These are phyloP conservation scores for Cyamopsis tetragonoloba DNA, from an alignment of 306 rosid genomes.

Conservation along the genomic window DNA sequence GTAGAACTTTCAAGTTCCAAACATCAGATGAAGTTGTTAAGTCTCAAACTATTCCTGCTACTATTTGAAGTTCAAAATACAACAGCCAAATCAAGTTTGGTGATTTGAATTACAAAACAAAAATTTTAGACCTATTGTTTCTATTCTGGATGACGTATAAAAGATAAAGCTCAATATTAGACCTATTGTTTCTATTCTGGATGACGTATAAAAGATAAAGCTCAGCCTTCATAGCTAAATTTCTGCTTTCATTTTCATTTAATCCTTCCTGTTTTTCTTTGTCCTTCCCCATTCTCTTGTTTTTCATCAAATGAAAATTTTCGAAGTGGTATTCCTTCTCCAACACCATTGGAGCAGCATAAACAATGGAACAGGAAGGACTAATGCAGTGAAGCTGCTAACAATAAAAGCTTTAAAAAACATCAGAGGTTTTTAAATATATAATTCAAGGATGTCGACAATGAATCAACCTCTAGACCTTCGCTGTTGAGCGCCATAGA, in stretches of 20 bases:
- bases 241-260: not conserved
- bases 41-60: not conserved
- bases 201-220: not conserved
- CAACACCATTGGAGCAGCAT: not conserved
- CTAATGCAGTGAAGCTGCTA: not conserved
- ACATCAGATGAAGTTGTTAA: not conserved
- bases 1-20: not conserved
- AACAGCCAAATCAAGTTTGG: not conserved
- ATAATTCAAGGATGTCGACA: constrained; percentile 8
- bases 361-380: constrained; percentile 9
- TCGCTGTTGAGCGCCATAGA: constrained; percentile 93
- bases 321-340: not conserved
- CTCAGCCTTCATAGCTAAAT: not conserved
- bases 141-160: not conserved
- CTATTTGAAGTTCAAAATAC: not conserved
- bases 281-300: not conserved
- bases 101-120: not conserved
- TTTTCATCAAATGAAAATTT: not conserved
- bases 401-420: constrained; percentile 8
- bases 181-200: not conserved
- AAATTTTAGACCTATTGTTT: not conserved
- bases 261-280: not conserved
- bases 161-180: not conserved
- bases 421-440: not conserved
- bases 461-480: constrained; percentile 90